Conservation (phyloP, 2,329 filamentous ascomycete species). For the Hypoxylon sp. region DNA sequence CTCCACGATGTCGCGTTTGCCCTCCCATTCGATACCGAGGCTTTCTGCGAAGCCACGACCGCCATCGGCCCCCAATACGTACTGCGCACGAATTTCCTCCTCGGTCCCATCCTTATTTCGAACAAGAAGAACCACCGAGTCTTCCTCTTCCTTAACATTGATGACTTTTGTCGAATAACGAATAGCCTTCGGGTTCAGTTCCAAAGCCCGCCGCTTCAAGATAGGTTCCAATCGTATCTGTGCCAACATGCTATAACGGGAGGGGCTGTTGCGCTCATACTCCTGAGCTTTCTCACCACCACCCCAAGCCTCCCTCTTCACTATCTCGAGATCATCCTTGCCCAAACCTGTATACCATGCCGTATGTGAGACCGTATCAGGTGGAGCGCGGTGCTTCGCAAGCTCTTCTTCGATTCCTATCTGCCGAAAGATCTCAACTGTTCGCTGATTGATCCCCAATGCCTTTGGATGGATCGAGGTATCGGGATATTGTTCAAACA, state of each 20-base stretch:
- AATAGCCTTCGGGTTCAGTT: neutral
- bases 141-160: neutral
- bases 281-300: neutral
- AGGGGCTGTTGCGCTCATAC: conserved; percentile 3
- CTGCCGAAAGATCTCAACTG: conserved; percentile 6
- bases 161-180: conserved; percentile 5
- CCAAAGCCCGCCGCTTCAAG: conserved; percentile 5
- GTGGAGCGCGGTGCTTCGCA: conserved; percentile 4
- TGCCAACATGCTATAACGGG: conserved; percentile 1
- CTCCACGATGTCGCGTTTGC: conserved; percentile 7
- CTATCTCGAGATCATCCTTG: conserved; percentile 1
- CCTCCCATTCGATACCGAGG: conserved; percentile 4
- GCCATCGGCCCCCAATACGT: conserved; percentile 2
- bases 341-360: conserved; percentile 5
- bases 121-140: conserved; percentile 1
- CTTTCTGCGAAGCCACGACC: conserved; percentile 3
- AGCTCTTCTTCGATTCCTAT: conserved; percentile 6
- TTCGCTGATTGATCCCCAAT: conserved; percentile 3
- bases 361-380: conserved; percentile 1
- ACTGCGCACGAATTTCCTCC: conserved; percentile 7
- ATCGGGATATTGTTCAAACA: conserved; percentile 6
- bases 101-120: neutral
- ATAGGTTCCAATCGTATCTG: conserved; percentile 9
- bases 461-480: conserved; percentile 6
- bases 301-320: conserved; percentile 6